Conservation (phyloP, 371 early-diverging fungal genomes). For the Blakeslea trispora region DNA sequence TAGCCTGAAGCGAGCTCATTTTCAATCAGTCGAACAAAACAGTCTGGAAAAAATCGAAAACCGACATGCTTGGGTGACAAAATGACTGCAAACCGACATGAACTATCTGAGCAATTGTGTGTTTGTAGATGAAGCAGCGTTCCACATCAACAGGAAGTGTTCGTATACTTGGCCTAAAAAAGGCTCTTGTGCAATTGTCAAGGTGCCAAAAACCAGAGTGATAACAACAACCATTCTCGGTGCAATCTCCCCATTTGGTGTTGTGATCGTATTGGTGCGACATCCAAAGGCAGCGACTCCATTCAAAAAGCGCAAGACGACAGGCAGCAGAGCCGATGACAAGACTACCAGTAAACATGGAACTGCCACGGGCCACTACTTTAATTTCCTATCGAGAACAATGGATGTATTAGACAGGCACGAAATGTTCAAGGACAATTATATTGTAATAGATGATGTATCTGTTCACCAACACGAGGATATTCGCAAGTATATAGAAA, state of each 20-base stretch:
- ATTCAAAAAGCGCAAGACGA: background rate
- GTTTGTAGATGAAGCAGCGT: conserved; percentile 14
- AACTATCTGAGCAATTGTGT: conserved; percentile 7
- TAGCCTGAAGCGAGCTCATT: conserved; percentile 17
- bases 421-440: conserved; percentile 17
- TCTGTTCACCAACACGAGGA: conserved; percentile 7
- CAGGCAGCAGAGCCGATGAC: background rate
- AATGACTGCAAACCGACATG: background rate
- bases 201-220: background rate
- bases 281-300: background rate
- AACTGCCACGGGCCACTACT: conserved; percentile 13
- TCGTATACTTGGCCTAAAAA: background rate
- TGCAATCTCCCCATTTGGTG: background rate
- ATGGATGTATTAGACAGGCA: conserved; percentile 21
- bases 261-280: background rate
- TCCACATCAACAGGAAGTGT: conserved; percentile 9
- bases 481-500: conserved; percentile 17
- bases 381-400: conserved; percentile 11
- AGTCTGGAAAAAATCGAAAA: conserved; percentile 14
- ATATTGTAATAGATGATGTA: conserved; percentile 15
- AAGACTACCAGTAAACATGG: background rate
- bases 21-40: conserved; percentile 21
- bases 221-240: background rate
- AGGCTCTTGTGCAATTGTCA: background rate
- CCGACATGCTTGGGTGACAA: conserved; percentile 14